phyloP scores from a whole-genome alignment of 2,329 filamentous ascomycete genomes.

The Ophiosphaerella narmari region DNA sequence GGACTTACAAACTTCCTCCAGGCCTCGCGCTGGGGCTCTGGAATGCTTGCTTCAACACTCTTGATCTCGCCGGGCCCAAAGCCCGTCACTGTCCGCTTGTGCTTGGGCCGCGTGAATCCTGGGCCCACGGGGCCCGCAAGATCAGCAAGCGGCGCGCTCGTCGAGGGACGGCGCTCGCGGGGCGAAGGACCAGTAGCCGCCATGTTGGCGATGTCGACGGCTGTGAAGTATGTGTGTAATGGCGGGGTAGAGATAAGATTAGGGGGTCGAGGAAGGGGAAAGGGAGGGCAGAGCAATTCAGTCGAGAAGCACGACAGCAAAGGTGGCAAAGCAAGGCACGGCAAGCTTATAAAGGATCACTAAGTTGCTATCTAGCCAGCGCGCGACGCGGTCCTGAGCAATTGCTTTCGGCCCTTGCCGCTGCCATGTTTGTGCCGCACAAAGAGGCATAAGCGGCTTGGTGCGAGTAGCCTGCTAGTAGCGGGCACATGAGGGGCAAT shows the following conservation, averaged over 20 bases:
- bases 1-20: constrained; percentile 64
- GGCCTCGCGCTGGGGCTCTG: constrained; percentile 82
- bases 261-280: constrained; percentile 4
- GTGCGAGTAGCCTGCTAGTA: too few relatives aligned
- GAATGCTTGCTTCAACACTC: constrained; percentile 86
- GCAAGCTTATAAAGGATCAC: constrained; percentile 9
- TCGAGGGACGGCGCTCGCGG: constrained; percentile 80
- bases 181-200: constrained; percentile 42
- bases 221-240: constrained; percentile 3
- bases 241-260: constrained; percentile 26
- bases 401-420: too few relatives aligned
- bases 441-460: too few relatives aligned
- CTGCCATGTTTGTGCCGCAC: too few relatives aligned
- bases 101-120: constrained; percentile 87
- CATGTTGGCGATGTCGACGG: constrained; percentile 24
- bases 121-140: constrained; percentile 86
- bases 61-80: constrained; percentile 93
- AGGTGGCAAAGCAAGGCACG: background rate
- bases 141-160: constrained; percentile 81
- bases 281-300: constrained; percentile 1
- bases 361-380: too few relatives aligned
- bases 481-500: too few relatives aligned
- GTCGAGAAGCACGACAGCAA: background rate
- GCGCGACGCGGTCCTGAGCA: too few relatives aligned
- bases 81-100: constrained; percentile 95